A percentile compares a stretch with the other conserved stretches of the same genome.
phyloP scores from a whole-genome alignment of 139 green algal species.

The Edaphochlamys debaryana region DNA sequence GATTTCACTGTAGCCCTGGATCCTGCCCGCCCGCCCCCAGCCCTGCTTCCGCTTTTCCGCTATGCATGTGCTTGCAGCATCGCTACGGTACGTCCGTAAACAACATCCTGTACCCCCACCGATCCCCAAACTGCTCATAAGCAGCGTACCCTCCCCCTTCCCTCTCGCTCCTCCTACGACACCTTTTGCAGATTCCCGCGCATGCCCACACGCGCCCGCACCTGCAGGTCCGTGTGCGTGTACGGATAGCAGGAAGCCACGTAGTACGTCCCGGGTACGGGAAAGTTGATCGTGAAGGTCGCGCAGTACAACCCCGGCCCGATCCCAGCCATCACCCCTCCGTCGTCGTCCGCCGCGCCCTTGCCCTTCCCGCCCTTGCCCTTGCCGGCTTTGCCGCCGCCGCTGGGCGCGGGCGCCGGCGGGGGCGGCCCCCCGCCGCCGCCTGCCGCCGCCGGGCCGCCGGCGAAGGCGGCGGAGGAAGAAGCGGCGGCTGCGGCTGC shows the following conservation, averaged over 20 bases:
- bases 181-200: too few species aligned
- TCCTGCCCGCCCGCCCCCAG: too few species aligned
- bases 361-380: neutral
- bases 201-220: too few species aligned
- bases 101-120: neutral
- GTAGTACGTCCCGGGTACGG: conserved; percentile 46
- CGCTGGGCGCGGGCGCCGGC: neutral
- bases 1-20: neutral
- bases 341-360: neutral
- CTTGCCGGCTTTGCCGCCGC: neutral
- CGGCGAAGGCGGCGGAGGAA: neutral
- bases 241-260: conserved; percentile 73
- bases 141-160: neutral
- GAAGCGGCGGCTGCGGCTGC: neutral
- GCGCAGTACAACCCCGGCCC: conserved; percentile 62
- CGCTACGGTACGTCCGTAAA: too few species aligned
- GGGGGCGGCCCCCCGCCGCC: neutral
- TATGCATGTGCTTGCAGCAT: too few species aligned
- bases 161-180: too few species aligned
- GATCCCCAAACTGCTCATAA: neutral
- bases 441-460: too few species aligned
- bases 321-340: neutral
- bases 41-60: too few species aligned
- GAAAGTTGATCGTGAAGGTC: conserved; percentile 57
- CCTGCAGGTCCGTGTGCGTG: conserved; percentile 71